Conservation (phyloP, 257 asterid genomes). For the Lantana camara region DNA sequence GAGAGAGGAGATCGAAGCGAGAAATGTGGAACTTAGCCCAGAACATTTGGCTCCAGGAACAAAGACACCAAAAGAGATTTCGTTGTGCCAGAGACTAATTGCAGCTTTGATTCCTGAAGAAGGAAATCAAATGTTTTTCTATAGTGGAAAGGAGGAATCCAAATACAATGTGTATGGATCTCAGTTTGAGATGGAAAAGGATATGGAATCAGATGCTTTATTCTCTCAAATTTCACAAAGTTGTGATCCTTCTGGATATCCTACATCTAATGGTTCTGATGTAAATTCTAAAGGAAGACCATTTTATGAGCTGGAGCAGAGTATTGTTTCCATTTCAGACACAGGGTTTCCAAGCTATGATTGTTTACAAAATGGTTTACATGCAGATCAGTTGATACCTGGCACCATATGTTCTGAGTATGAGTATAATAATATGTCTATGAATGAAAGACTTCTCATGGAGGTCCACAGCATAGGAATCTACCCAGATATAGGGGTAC, state of each 20-base stretch:
- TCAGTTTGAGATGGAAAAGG: slow-evolving; percentile 54
- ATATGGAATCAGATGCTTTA: slow-evolving; percentile 48
- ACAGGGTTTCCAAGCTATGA: slow-evolving; percentile 44
- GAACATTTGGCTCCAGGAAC: slow-evolving; percentile 49
- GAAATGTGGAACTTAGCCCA: slow-evolving; percentile 50
- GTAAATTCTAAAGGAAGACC: slow-evolving; percentile 47
- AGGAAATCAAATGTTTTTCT: slow-evolving; percentile 47
- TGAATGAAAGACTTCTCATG: slow-evolving; percentile 69
- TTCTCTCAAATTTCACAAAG: slow-evolving; percentile 43
- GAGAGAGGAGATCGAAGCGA: slow-evolving; percentile 53
- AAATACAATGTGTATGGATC: slow-evolving; percentile 48
- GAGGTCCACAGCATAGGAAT: slow-evolving; percentile 83
- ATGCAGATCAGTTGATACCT: slow-evolving; percentile 45
- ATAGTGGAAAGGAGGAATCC: slow-evolving; percentile 49
- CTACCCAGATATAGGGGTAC: slow-evolving; percentile 78
- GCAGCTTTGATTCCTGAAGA: slow-evolving; percentile 88
- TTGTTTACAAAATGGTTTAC: slow-evolving; percentile 49
- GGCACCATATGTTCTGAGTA: slow-evolving; percentile 53
- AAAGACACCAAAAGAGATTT: slow-evolving; percentile 47
- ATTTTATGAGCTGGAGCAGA: slow-evolving; percentile 50
- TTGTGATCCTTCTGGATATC: slow-evolving; percentile 47
- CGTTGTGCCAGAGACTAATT: slow-evolving; percentile 77
- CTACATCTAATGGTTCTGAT: slow-evolving; percentile 55
- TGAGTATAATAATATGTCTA: slow-evolving; percentile 65
- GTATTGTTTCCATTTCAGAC: slow-evolving; percentile 37